phyloP scores from a whole-genome alignment of 768 basidiomycete genomes.

The Boletales sp. region DNA sequence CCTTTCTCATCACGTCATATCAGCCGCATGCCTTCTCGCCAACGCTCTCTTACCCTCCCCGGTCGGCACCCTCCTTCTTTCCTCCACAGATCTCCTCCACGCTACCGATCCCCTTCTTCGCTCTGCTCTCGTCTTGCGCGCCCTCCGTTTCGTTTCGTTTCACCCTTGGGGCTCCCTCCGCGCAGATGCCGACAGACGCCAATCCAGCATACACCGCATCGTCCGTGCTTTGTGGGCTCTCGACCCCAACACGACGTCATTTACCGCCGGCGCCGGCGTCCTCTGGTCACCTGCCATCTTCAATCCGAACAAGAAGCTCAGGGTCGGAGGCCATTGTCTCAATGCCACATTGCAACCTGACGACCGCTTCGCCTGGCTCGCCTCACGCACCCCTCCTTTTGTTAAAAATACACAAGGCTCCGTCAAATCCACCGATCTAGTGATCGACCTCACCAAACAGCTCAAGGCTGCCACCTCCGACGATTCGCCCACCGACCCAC shows the following conservation, averaged over 20 bases:
- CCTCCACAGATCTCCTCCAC: slow-evolving; percentile 30
- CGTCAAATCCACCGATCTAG: slow-evolving; percentile 26
- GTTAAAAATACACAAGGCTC: slow-evolving; percentile 27
- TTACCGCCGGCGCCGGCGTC: slow-evolving; percentile 60
- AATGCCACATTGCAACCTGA: slow-evolving; percentile 7
- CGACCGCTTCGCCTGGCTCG: slow-evolving; percentile 55
- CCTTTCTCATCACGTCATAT: slow-evolving; percentile 27
- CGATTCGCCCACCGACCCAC: not conserved
- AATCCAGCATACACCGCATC: slow-evolving; percentile 44
- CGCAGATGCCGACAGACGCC: slow-evolving; percentile 57
- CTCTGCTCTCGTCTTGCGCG: slow-evolving; percentile 45
- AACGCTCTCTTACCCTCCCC: slow-evolving; percentile 41
- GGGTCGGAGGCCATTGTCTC: slow-evolving; percentile 16
- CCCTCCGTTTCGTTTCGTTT: slow-evolving; percentile 69
- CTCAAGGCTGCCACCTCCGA: slow-evolving; percentile 17
- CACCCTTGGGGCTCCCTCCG: slow-evolving; percentile 71
- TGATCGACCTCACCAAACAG: slow-evolving; percentile 42
- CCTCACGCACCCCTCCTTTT: slow-evolving; percentile 52
- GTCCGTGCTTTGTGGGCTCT: slow-evolving; percentile 44
- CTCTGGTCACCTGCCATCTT: slow-evolving; percentile 57
- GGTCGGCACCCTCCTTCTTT: slow-evolving; percentile 47
- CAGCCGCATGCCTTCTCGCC: slow-evolving; percentile 43
- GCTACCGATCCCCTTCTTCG: slow-evolving; percentile 36
- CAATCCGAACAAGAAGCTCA: slow-evolving; percentile 16
- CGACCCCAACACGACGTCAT: slow-evolving; percentile 30